Evolutionary conservation across 2,329 filamentous ascomycete genomes (phyloP), one percentile per base, ranked within the genome.

Genomic region (Penicillium rolfsii): DNA sequence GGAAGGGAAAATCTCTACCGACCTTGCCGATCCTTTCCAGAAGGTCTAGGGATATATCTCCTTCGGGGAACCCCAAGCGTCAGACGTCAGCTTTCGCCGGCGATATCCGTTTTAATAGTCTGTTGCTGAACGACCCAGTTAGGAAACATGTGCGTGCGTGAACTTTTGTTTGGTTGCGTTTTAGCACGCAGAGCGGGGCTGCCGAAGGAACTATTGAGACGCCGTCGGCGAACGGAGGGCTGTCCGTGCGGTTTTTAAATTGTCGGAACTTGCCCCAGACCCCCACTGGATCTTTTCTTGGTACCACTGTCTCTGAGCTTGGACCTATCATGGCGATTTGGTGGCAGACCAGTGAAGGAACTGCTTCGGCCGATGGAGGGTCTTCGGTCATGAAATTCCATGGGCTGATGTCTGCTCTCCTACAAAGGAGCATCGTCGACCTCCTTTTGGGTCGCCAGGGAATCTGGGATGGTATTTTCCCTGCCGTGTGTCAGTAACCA

Each of bases 201-300:
- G 38, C 35, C 38, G 35, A 24, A 53, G 35, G 38, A 36, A 40
- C 50, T 53, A 53, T 53, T 53, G 50, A 53, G 50, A 53, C 50
- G 36, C 50, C 50, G 50, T 53, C 50, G n/a, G n/a, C 2, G 35
- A 41, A 40, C 36, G 50, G 50, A 53, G 50, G 35, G 11, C 35
- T 3, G 50, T 53, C 50, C 50, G 50, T 53, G 50, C 50, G 38
- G 38, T n/a, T 53, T 40, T 28, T 28, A 41, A 53, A 41, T 38
- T 9, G 9, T 53, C 50, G 50, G 50, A 53, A 53, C 50, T 53
- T 40, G 50, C 22, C 35, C 50, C 50, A 53, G 50, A 41, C 16
- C 24, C 26, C 45, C 45, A 48, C 45, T 48, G 24, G 3, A 30
- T 30, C 45, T 30, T 48, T 48, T 48, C 45, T 48, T 16, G 45